These are phyloP conservation scores for Triangularia verruculosa DNA, from an alignment of 2,329 filamentous ascomycete genomes.

Conservation along the genomic window DNA sequence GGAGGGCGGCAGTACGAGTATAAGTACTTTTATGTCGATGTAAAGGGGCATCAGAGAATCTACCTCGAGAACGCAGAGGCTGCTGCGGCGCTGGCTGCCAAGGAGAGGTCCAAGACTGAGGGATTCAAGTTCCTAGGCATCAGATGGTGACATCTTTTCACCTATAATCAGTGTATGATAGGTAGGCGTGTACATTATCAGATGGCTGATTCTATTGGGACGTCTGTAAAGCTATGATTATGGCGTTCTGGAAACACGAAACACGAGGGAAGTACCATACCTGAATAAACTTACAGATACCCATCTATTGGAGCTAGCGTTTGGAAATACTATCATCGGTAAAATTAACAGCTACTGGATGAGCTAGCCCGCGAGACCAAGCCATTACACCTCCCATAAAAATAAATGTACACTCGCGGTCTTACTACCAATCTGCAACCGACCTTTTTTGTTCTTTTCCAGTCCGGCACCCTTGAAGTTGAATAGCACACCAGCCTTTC, in stretches of 20 bases:
- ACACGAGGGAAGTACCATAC: neutral
- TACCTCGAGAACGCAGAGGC: conserved; percentile 62
- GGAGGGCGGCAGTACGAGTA: conserved; percentile 71
- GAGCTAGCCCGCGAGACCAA: neutral
- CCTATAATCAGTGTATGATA: neutral
- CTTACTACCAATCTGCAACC: neutral
- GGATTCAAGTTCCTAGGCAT: conserved; percentile 60
- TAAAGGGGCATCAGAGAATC: conserved; percentile 65
- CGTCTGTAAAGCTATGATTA: neutral
- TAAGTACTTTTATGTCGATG: conserved; percentile 74
- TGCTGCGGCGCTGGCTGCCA: conserved; percentile 24
- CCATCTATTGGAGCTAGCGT: no score
- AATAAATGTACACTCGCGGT: neutral
- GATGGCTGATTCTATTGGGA: neutral
- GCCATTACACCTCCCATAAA: neutral
- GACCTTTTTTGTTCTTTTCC: neutral
- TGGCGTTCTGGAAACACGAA: neutral
- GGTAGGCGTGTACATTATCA: neutral
- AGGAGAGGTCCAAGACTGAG: conserved; percentile 36
- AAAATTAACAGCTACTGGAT: neutral
- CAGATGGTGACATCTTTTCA: conserved; percentile 48
- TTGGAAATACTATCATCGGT: neutral
- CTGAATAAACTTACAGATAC: neutral
- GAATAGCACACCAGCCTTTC: neutral
- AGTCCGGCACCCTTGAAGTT: neutral